Evolutionary conservation across 371 early-diverging fungal genomes (phyloP).

Genomic region (Zychaea mexicana): DNA sequence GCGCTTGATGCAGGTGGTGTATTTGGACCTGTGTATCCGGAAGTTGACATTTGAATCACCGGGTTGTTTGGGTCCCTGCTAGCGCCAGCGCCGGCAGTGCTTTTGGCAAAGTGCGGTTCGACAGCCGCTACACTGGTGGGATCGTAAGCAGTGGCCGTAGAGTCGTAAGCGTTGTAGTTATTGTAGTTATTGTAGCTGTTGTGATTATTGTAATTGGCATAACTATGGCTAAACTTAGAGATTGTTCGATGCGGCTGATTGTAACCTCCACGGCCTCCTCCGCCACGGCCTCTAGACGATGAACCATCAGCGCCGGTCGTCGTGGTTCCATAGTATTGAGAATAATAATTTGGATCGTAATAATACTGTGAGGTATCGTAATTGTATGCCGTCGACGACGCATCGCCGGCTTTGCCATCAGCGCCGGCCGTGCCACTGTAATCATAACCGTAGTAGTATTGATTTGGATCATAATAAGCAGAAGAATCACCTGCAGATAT

Average conservation of each 20-base stretch:
- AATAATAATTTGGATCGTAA: slow-evolving; percentile 38
- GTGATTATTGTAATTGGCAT: background rate
- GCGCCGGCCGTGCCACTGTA: slow-evolving; percentile 21
- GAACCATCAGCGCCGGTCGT: slow-evolving; percentile 2
- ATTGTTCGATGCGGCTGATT: slow-evolving; percentile 11
- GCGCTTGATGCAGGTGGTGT: background rate
- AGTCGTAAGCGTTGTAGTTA: background rate
- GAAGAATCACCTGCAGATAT: slow-evolving; percentile 10
- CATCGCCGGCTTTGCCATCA: slow-evolving; percentile 6
- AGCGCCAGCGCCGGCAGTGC: background rate
- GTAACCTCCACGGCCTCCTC: no score
- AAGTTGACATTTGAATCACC: slow-evolving; percentile 3
- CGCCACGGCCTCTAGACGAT: no score
- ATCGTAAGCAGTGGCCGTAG: background rate
- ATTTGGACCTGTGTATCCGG: slow-evolving; percentile 18
- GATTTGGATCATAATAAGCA: slow-evolving; percentile 23
- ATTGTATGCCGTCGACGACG: slow-evolving; percentile 5
- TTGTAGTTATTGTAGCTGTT: background rate
- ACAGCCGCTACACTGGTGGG: background rate
- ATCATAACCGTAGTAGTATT: slow-evolving; percentile 34
- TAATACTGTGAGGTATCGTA: slow-evolving; percentile 24
- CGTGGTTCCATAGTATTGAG: slow-evolving; percentile 27
- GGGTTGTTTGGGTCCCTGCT: slow-evolving; percentile 4
- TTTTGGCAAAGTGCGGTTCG: no score
- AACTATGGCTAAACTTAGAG: background rate